These are phyloP conservation scores for Exophiala sp. DNA, from an alignment of 2,329 filamentous ascomycete genomes.

Conservation along the genomic window DNA sequence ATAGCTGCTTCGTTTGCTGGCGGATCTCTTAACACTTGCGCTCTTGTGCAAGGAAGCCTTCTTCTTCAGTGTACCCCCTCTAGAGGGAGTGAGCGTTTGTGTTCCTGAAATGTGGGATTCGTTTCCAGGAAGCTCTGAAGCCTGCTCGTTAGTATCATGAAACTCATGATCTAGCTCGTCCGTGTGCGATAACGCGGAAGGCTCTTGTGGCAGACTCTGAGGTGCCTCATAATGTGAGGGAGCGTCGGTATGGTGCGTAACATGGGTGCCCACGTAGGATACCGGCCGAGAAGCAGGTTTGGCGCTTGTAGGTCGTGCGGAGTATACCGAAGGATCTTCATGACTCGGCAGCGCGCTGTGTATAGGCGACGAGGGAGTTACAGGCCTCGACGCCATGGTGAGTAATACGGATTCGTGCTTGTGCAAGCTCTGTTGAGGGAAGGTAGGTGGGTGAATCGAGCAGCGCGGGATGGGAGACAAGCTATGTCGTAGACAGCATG, in stretches of 20 bases:
- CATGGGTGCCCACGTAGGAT: constrained; percentile 36
- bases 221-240: constrained; percentile 34
- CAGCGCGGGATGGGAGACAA: neutral
- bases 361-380: constrained; percentile 30
- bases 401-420: neutral
- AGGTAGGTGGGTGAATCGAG: neutral
- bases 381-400: constrained; percentile 28
- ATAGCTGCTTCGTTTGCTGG: constrained; percentile 75
- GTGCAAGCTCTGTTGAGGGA: neutral
- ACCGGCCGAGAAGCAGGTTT: constrained; percentile 36
- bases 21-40: constrained; percentile 71
- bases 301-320: constrained; percentile 13
- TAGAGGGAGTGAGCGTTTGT: constrained; percentile 39
- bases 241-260: constrained; percentile 8
- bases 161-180: constrained; percentile 38
- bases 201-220: constrained; percentile 32
- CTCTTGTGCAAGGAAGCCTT: constrained; percentile 72
- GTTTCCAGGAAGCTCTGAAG: constrained; percentile 35
- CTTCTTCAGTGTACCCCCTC: constrained; percentile 81
- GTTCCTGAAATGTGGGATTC: constrained; percentile 42
- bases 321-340: constrained; percentile 17
- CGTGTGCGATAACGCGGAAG: constrained; percentile 34
- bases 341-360: constrained; percentile 2
- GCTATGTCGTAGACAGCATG: constrained; percentile 12
- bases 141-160: constrained; percentile 21